Evolutionary conservation across 2,329 filamentous ascomycete genomes (phyloP), one percentile per base, ranked within the genome.

Genomic region (Arthroderma uncinatum): DNA sequence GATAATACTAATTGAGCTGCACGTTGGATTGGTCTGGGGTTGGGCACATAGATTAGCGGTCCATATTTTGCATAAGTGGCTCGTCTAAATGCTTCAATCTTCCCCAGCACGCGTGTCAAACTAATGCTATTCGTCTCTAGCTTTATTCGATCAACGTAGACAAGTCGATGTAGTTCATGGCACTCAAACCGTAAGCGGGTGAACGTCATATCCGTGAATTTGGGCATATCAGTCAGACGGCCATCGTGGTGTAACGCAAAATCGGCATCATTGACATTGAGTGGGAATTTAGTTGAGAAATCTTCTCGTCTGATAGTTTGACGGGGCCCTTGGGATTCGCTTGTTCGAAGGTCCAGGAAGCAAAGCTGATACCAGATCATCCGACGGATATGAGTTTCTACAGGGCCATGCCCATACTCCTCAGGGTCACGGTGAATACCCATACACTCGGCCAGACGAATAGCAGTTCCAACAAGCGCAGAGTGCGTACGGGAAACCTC

Each of bases 351-450:
- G 66, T 90, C 87, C 7, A 91, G 76, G 66, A 87, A 87, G 68
- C 85, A 89, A 19, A 91, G 76, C 64, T 90, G 86, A 66, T 89
- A 84, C 87, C 86, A 90, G 34, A 89, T 76, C 39, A 89, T 72
- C 3, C 86, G 81, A 10, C 86, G 81, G 2, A 89, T 76, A 55
- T 90, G 85, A 0, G 82, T 83, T 63, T 90, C 86, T 2, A 89
- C 72, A 0, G 86, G 79, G 2, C 78, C 80, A 57, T 86, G 77
- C 1, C 80, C 81, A 64, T 87, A 89, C 8, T 79, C 76, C 44
- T 81, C 79, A 14, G 84, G 84, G 62, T 90, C 86, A 7, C 84
- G 79, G 66, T 90, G 84, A 16, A 90, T 72, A 1, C 85, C 85
- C 83, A 89, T 88, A 64, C 85, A 89, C 71, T 89, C 84, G 5